Percentiles rank a stretch among this genome's conserved stretches.
These are phyloP conservation scores for Gilbertella persicaria DNA, from an alignment of 371 early-diverging fungal species.

Conservation along the genomic window DNA sequence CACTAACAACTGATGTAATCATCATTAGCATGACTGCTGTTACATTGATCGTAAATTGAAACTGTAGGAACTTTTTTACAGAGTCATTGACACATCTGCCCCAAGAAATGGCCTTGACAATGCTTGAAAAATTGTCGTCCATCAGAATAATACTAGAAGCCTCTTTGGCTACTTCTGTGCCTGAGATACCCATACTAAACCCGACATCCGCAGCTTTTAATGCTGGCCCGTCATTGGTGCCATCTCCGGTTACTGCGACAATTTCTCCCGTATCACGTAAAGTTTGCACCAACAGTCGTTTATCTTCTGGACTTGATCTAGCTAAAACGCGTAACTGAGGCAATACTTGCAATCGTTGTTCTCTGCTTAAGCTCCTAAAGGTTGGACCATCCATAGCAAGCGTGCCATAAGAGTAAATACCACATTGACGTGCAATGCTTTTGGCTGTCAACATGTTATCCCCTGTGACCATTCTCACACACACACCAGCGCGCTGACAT, in stretches of 20 bases:
- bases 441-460: constrained; percentile 78
- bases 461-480: constrained; percentile 87
- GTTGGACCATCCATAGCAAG: constrained; percentile 69
- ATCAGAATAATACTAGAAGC: constrained; percentile 79
- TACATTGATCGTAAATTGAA: constrained; percentile 80
- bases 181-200: constrained; percentile 81
- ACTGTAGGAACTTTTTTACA: constrained; percentile 80
- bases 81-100: constrained; percentile 81
- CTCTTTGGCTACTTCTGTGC: constrained; percentile 84
- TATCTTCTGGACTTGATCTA: constrained; percentile 78
- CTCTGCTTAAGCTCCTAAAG: constrained; percentile 58
- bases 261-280: constrained; percentile 66
- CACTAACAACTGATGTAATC: constrained; percentile 57
- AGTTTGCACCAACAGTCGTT: constrained; percentile 65
- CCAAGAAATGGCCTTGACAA: constrained; percentile 78
- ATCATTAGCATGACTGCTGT: constrained; percentile 72
- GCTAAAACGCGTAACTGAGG: constrained; percentile 74
- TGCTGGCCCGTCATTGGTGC: constrained; percentile 80
- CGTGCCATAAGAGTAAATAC: constrained; percentile 63
- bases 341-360: constrained; percentile 54
- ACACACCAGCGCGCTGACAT: constrained; percentile 77
- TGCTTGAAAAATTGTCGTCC: constrained; percentile 81
- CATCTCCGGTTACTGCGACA: constrained; percentile 86
- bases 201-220: constrained; percentile 82
- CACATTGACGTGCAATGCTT: constrained; percentile 71